Evolutionary conservation across 1,139 yeast genomes (phyloP).

Genomic region (Taphrina populina): DNA sequence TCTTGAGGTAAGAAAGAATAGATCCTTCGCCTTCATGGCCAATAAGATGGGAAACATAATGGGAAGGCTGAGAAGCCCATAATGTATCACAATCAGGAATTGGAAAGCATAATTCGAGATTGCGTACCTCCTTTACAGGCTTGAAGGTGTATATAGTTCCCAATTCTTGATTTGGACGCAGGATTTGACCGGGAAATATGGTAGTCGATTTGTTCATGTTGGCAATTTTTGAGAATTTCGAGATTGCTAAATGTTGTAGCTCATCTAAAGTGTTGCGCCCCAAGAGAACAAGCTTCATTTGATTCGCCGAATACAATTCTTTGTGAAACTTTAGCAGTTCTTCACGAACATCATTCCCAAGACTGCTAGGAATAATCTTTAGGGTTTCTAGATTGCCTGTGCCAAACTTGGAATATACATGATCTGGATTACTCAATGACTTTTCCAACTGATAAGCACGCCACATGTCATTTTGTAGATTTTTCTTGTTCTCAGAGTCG

Average conservation of each 20-base stretch:
- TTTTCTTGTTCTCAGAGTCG: constrained; percentile 92
- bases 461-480: constrained; percentile 86
- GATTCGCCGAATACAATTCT: constrained; percentile 63
- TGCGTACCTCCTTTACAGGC: constrained; percentile 78
- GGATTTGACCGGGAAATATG: constrained; percentile 50
- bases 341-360: constrained; percentile 65
- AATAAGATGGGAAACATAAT: constrained; percentile 71
- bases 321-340: constrained; percentile 62
- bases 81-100: constrained; percentile 68
- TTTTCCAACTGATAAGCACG: constrained; percentile 82
- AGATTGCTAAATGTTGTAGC: constrained; percentile 66
- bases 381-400: constrained; percentile 70
- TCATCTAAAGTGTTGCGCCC: constrained; percentile 78
- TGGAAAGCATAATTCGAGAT: constrained; percentile 64
- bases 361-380: constrained; percentile 54
- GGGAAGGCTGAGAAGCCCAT: constrained; percentile 69
- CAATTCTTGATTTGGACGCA: constrained; percentile 51
- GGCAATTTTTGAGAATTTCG: constrained; percentile 63
- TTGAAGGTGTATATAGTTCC: constrained; percentile 51
- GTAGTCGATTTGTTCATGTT: constrained; percentile 54
- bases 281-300: constrained; percentile 81
- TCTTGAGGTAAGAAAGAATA: constrained; percentile 64
- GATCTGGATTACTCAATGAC: constrained; percentile 65
- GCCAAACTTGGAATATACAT: constrained; percentile 69
- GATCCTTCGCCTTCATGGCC: constrained; percentile 95